These are phyloP conservation scores for Mesembryanthemum crystallinum DNA, from an alignment of 148 eudicot species.

Conservation along the genomic window DNA sequence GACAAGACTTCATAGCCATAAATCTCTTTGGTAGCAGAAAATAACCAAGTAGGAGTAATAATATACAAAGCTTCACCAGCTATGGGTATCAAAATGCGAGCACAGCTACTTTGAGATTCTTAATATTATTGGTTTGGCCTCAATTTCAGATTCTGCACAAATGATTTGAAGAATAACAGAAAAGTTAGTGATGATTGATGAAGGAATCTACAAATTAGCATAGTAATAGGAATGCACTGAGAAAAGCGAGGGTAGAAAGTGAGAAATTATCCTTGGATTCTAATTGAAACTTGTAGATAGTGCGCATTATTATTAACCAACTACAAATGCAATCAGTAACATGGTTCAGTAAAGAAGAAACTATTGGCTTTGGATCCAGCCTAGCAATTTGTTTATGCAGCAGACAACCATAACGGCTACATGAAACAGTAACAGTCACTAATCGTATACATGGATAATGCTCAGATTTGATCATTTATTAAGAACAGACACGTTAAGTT, in stretches of 20 bases:
- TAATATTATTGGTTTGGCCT: neutral
- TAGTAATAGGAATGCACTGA: neutral
- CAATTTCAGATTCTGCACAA: slow-evolving; percentile 25
- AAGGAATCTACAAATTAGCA: neutral
- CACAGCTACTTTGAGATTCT: slow-evolving; percentile 3
- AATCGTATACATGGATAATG: neutral
- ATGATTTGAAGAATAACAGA: slow-evolving; percentile 4
- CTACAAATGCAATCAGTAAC: slow-evolving; percentile 11
- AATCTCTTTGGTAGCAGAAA: slow-evolving; percentile 1
- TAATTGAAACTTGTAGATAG: slow-evolving; percentile 7
- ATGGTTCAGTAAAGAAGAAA: neutral
- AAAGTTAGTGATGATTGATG: slow-evolving; percentile 6
- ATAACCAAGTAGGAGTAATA: slow-evolving; percentile 11
- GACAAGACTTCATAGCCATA: neutral
- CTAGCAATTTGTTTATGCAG: neutral
- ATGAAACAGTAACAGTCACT: neutral
- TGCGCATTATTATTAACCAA: slow-evolving; percentile 18
- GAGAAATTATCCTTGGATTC: slow-evolving; percentile 16
- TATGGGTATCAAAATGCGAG: neutral
- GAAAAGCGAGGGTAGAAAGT: slow-evolving; percentile 7
- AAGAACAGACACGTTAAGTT: no score
- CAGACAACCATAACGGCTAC: neutral
- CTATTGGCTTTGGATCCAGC: slow-evolving; percentile 10
- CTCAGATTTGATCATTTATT: neutral
- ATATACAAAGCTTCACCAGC: slow-evolving; percentile 17